These are phyloP conservation scores for Nemania sp. DNA, from an alignment of 2,329 filamentous ascomycete species.

Conservation along the genomic window DNA sequence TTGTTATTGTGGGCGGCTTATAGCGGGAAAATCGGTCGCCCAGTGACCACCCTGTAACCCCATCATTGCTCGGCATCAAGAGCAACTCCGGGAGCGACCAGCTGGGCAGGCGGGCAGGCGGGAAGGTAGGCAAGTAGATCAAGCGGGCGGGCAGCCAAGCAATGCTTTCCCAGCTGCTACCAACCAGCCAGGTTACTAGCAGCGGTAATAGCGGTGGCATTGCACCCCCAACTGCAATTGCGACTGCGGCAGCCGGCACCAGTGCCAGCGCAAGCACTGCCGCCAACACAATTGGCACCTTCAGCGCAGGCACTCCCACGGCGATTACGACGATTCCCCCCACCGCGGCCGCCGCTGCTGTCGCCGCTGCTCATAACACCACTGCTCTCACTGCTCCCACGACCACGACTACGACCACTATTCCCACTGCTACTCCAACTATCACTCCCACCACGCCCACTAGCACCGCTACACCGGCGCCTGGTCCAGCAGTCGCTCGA, in stretches of 20 bases:
- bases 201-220: constrained; percentile 22
- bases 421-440: constrained; percentile 15
- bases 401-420: constrained; percentile 25
- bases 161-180: constrained; percentile 38
- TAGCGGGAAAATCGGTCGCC: too few species aligned
- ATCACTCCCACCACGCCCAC: constrained; percentile 27
- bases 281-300: constrained; percentile 24
- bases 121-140: too few species aligned
- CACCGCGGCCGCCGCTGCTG: constrained; percentile 25
- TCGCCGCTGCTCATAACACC: constrained; percentile 24
- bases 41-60: too few species aligned
- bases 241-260: constrained; percentile 20
- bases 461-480: constrained; percentile 28
- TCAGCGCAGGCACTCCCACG: constrained; percentile 12
- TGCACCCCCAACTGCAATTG: constrained; percentile 32
- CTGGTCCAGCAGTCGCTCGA: constrained; percentile 33
- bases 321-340: constrained; percentile 26
- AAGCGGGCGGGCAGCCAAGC: too few species aligned
- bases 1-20: constrained; percentile 1
- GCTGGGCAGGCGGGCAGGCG: constrained; percentile 1
- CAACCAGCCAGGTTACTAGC: constrained; percentile 36
- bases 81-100: not conserved
- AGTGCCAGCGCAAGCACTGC: constrained; percentile 16
- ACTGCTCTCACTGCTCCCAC: constrained; percentile 23
- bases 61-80: constrained; percentile 3